Base-by-base conservation (phyloP, 768 basidiomycete species). In the Trametes villosa region DNA sequence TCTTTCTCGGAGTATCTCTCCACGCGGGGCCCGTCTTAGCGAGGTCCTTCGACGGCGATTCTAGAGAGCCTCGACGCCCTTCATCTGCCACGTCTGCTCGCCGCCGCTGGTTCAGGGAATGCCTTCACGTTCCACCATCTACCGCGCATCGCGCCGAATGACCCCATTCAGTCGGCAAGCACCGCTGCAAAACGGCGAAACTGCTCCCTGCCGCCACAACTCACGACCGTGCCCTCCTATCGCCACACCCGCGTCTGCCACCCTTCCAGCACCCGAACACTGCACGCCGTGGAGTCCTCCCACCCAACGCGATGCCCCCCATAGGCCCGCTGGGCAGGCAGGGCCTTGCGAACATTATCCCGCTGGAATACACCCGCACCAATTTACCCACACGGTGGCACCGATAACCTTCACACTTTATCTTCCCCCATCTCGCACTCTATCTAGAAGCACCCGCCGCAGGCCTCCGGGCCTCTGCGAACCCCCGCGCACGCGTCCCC, bases 391-490 rank as follows among this genome's bases (percentile, higher is more conserved):
- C 34, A 44, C 50, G 33, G 56, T 47, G 50, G 51, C 55, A 40
- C 55, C 54, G 54, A 56, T 57, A 56, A 46, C 49, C 51, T 57
- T 62, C 61, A 44, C 55, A 36, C 53, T 38, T 33, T 59, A 63
- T 63, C 62, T 59, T n/a, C 47, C 40, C 41, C 36, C 47, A 63
- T 63, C 62, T 63, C 53, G 53, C 62, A 63, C 57, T 45, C 62
- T 40, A 63, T 63, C 62, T 63, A 15, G 36, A 49, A 49, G 56
- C 46, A 38, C 54, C 30, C 27, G 18, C 38, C 26, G 31, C 48
- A 20, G 11, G 26, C 38, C 36, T 33, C 36, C 12, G 11, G 15
- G 12, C 26, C 44, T 26, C 30, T 41, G 18, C 15, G 41, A 33
- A 33, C 11, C 9, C 22, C n/a, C 30, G 27, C 40, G 38, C 29